Conservation (phyloP, 2,329 filamentous ascomycete genomes). For the Fusarium miscanthi region DNA sequence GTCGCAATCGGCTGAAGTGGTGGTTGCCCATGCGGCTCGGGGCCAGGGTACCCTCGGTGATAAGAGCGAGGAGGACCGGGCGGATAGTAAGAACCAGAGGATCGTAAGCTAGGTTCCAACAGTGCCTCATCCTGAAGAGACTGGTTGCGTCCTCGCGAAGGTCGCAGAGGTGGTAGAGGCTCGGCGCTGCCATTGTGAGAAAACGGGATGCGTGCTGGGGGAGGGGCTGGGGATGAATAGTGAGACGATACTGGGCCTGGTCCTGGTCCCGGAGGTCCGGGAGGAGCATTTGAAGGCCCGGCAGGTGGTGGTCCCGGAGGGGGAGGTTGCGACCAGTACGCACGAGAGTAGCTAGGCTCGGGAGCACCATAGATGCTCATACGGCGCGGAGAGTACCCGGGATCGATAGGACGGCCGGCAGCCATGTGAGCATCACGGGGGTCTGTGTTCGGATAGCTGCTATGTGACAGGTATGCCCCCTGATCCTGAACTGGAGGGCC, state of each 20-base stretch:
- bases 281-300: constrained; percentile 32
- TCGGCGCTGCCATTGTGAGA: constrained; percentile 51
- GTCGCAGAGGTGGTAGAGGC: constrained; percentile 53
- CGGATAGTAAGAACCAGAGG: constrained; percentile 49
- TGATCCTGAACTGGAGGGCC: constrained; percentile 40
- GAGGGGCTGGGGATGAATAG: constrained; percentile 44
- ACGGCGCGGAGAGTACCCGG: constrained; percentile 47
- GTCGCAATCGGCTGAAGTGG: constrained; percentile 46
- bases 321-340: constrained; percentile 52
- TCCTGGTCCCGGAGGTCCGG: constrained; percentile 28
- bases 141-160: constrained; percentile 51
- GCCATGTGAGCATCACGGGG: constrained; percentile 47
- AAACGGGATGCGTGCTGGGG: constrained; percentile 50
- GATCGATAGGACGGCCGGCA: constrained; percentile 48
- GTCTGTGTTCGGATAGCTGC: constrained; percentile 45
- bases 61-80: constrained; percentile 47
- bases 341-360: constrained; percentile 48
- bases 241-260: constrained; percentile 39
- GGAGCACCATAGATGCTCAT: constrained; percentile 46
- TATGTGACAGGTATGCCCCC: constrained; percentile 46
- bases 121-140: constrained; percentile 50
- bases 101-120: constrained; percentile 49
- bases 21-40: constrained; percentile 44
- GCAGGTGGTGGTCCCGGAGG: constrained; percentile 45
- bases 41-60: constrained; percentile 48